These are phyloP conservation scores for Arthrinium phaeospermum DNA, from an alignment of 2,329 filamentous ascomycete genomes.

Conservation along the genomic window DNA sequence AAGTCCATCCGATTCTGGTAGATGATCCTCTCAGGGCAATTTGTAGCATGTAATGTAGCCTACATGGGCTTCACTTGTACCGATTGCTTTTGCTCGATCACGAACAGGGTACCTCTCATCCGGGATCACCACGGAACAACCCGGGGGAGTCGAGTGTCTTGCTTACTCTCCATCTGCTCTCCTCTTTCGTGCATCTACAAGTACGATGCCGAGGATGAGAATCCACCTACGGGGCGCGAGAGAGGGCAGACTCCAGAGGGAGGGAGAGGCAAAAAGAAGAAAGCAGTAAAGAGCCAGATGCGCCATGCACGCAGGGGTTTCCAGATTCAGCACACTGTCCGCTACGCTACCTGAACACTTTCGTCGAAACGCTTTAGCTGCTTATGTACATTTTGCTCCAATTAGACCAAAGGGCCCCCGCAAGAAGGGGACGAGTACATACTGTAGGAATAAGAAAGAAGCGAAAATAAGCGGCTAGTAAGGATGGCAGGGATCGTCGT, in stretches of 20 bases:
- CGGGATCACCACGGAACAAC: conserved; percentile 9
- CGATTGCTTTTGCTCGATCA: conserved; percentile 1
- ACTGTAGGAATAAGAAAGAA: background rate
- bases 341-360: conserved; percentile 14
- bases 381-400: background rate
- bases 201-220: background rate
- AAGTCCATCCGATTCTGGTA: background rate
- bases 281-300: background rate
- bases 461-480: background rate
- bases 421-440: background rate
- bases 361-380: conserved; percentile 2
- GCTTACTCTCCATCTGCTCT: background rate
- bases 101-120: background rate
- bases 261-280: background rate
- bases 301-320: conserved; percentile 1
- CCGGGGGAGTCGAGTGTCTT: background rate
- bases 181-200: background rate
- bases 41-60: background rate
- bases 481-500: background rate
- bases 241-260: background rate
- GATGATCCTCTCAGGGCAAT: background rate
- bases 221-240: background rate
- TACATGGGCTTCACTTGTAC: background rate
- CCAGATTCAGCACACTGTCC: conserved; percentile 1
- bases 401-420: background rate